Evolutionary conservation across 2,329 filamentous ascomycete species (phyloP).

Genomic region (Arthrobotrys musiformis): DNA sequence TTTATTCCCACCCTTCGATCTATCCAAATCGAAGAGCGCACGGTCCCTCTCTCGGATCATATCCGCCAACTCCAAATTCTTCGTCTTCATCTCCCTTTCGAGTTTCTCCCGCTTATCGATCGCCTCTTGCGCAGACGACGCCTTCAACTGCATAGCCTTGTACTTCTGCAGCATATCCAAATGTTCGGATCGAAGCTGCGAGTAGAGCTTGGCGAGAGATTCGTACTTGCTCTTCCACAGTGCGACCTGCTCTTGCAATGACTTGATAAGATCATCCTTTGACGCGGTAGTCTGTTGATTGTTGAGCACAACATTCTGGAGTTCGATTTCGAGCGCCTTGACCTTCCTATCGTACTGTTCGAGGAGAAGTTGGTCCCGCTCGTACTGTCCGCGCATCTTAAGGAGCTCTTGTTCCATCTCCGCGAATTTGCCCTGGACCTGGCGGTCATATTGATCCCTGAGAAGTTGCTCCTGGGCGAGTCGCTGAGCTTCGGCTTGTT

Average conservation of each 20-base stretch:
- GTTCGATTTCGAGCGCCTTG: conserved; percentile 89
- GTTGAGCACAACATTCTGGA: conserved; percentile 82
- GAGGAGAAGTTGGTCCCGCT: conserved; percentile 95
- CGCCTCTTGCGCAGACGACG: conserved; percentile 94
- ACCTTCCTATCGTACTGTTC: conserved; percentile 94
- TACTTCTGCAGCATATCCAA: conserved; percentile 94
- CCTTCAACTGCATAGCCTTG: conserved; percentile 94
- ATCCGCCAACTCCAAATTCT: conserved; percentile 97
- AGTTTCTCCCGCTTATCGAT: conserved; percentile 95
- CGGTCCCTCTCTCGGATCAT: conserved; percentile 98
- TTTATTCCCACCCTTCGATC: conserved; percentile 83
- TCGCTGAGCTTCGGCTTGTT: conserved; percentile 86
- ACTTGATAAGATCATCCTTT: conserved; percentile 92
- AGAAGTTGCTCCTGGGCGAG: conserved; percentile 89
- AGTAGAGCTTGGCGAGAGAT: conserved; percentile 94
- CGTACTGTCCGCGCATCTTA: conserved; percentile 92
- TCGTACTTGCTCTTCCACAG: conserved; percentile 98
- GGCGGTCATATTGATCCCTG: conserved; percentile 87
- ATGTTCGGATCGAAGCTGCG: conserved; percentile 93
- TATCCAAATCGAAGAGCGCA: conserved; percentile 91
- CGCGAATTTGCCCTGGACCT: conserved; percentile 93
- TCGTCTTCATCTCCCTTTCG: conserved; percentile 97
- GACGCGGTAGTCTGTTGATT: conserved; percentile 85
- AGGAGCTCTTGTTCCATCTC: conserved; percentile 96
- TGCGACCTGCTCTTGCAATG: conserved; percentile 95